Percentiles rank a stretch among this genome's conserved stretches.
These are phyloP conservation scores for Geotrichum citri-aurantii DNA, from an alignment of 1,139 yeast species.

Conservation along the genomic window DNA sequence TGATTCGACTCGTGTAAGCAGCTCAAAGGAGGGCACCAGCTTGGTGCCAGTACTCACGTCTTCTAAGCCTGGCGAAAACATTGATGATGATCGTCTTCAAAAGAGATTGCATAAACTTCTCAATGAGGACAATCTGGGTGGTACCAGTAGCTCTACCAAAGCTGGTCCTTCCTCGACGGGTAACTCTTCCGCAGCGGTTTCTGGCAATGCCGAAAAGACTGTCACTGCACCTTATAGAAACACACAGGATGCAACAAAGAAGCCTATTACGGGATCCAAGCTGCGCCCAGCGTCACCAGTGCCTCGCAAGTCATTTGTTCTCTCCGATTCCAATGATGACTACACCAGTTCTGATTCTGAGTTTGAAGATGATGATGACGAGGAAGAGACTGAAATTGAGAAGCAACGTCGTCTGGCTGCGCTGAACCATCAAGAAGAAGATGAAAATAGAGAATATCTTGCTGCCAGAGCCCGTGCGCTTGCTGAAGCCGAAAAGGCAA, in stretches of 20 bases:
- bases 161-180: neutral
- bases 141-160: neutral
- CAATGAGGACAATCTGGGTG: neutral
- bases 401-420: conserved; percentile 76
- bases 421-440: conserved; percentile 43
- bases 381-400: conserved; percentile 62
- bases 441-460: conserved; percentile 21
- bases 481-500: neutral
- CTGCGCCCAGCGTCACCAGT: neutral
- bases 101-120: conserved; percentile 3
- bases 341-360: conserved; percentile 9
- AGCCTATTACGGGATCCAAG: neutral
- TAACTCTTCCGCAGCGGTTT: neutral
- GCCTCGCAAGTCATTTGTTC: neutral
- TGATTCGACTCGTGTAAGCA: neutral
- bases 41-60: conserved; percentile 2
- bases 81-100: conserved; percentile 9
- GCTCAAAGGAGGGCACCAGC: conserved; percentile 8
- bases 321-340: neutral
- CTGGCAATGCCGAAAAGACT: neutral
- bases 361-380: conserved; percentile 15
- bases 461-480: neutral
- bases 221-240: neutral
- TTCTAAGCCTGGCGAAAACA: conserved; percentile 2
- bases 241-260: neutral